Conservation (phyloP, 805 yeast genomes). For the Starmerella floris region DNA sequence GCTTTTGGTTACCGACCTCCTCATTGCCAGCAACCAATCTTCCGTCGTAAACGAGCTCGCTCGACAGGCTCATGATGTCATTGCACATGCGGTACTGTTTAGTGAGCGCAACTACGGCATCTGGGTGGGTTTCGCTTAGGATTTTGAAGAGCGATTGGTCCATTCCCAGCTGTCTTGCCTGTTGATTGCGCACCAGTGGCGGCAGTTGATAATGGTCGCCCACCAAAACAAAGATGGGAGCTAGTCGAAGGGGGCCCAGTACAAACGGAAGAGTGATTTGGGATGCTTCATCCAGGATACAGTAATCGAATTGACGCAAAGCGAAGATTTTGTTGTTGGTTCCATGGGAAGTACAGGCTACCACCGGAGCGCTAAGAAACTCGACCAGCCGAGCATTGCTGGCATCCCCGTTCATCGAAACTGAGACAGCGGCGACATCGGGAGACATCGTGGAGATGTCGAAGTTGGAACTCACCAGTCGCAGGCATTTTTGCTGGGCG, state of each 20-base stretch:
- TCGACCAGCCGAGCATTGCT: conserved; percentile 2
- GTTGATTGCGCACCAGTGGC: conserved; percentile 62
- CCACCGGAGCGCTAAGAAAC: conserved; percentile 47
- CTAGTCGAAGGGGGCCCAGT: conserved; percentile 69
- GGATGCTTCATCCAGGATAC: conserved; percentile 93
- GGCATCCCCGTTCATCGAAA: conserved; percentile 3
- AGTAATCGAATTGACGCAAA: conserved; percentile 64
- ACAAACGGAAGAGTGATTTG: conserved; percentile 87
- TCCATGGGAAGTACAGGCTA: conserved; percentile 82
- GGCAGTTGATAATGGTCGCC: conserved; percentile 94
- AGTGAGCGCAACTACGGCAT: conserved; percentile 59
- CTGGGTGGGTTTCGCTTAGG: conserved; percentile 60
- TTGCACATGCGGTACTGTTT: conserved; percentile 86
- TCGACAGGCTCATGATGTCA: conserved; percentile 76
- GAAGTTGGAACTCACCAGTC: conserved; percentile 49
- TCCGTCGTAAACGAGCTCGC: conserved; percentile 63
- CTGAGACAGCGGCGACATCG: conserved; percentile 36
- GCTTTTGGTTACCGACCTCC: conserved; percentile 44
- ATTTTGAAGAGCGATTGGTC: conserved; percentile 64
- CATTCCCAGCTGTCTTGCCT: conserved; percentile 52
- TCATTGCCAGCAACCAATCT: conserved; percentile 64
- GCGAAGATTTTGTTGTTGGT: conserved; percentile 48
- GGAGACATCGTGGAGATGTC: conserved; percentile 38
- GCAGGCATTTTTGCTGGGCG: conserved; percentile 37
- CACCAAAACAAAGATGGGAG: conserved; percentile 74